Evolutionary conservation across 2,329 filamentous ascomycete genomes (phyloP), one percentile per base, ranked within the genome.

Genomic region (Diaporthe ilicicola): DNA sequence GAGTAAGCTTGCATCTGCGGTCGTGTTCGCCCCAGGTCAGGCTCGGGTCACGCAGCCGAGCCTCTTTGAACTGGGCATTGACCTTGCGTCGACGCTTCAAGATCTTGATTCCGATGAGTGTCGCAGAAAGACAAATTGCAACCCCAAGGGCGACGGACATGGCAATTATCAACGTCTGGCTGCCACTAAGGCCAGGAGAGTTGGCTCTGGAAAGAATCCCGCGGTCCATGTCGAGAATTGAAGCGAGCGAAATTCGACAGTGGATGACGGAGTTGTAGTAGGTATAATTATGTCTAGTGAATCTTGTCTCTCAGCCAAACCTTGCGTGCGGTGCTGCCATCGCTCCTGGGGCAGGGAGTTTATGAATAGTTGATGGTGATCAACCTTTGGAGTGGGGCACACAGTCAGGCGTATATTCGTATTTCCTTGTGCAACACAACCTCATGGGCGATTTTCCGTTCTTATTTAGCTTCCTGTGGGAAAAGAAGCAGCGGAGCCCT

Each of bases 11-110:
- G 48, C 70, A 56, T 29, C 73, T 70, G 24, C 73, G 69, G 24
- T 70, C 70, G 50, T 75, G 73, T 44, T 76, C 74, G 10, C 73
- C 72, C 75, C 75, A 76, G 8, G 74, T 74, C 13, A 76, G 67
- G 27, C 65, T 69, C 12, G 75, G 74, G 44, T 76, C 70, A 39
- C 72, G 75, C 12, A 70, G 48, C 19, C 72, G 69, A 6, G 73
- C 74, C 12, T 73, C 67, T 37, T 65, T 48, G 69, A 74, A 76
- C 2, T 51, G 53, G 5, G 34, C 22, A 22, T 46, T 44, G 51
- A 54, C 19, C 8, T 55, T 46, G 15, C 66, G 70, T 39, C 72
- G 71, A 15, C 74, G 70, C 32, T 71, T 69, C 5, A 70, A 54
- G 22, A 74, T 29, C 10, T 69, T 51, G 15, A 72, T 56, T 5